phyloP scores from a whole-genome alignment of 192 early-diverging fungal genomes.

The Linnemannia hyalina region DNA sequence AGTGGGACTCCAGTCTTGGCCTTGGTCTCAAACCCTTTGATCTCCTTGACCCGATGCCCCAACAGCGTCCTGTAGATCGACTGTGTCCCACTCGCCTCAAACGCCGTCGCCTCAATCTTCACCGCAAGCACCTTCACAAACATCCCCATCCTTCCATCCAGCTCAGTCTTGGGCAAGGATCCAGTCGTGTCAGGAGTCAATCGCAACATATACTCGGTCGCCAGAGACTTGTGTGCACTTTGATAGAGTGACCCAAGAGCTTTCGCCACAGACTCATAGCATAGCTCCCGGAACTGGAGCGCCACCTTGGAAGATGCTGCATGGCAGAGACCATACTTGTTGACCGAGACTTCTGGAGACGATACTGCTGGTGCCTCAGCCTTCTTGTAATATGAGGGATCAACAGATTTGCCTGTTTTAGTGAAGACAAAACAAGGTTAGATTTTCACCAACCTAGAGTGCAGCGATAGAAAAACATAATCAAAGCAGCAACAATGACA shows the following conservation, averaged over 20 bases:
- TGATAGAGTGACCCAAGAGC: constrained; percentile 15
- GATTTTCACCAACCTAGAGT: not conserved
- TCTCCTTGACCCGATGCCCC: constrained; percentile 36
- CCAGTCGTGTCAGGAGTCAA: not conserved
- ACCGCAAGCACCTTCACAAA: constrained; percentile 37
- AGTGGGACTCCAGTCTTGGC: not conserved
- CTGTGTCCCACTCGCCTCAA: constrained; percentile 31
- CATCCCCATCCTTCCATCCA: not conserved
- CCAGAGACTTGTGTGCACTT: constrained; percentile 28
- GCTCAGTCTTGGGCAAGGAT: constrained; percentile 8
- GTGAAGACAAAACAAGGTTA: not conserved
- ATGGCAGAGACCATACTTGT: constrained; percentile 25
- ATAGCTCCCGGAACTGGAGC: constrained; percentile 31
- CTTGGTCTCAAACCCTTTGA: constrained; percentile 47
- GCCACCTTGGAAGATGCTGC: constrained; percentile 28
- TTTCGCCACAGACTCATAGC: constrained; percentile 38
- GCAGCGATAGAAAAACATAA: not conserved
- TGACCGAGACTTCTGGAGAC: not conserved
- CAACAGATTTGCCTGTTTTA: constrained; percentile 27
- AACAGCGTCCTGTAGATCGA: constrained; percentile 31
- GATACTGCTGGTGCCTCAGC: not conserved
- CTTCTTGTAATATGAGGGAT: constrained; percentile 49
- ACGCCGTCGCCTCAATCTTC: constrained; percentile 32
- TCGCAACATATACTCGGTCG: constrained; percentile 21
- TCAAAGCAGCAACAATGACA: not conserved